These are phyloP conservation scores for Epichloe festucae DNA, from an alignment of 2,329 filamentous ascomycete species.

Conservation along the genomic window DNA sequence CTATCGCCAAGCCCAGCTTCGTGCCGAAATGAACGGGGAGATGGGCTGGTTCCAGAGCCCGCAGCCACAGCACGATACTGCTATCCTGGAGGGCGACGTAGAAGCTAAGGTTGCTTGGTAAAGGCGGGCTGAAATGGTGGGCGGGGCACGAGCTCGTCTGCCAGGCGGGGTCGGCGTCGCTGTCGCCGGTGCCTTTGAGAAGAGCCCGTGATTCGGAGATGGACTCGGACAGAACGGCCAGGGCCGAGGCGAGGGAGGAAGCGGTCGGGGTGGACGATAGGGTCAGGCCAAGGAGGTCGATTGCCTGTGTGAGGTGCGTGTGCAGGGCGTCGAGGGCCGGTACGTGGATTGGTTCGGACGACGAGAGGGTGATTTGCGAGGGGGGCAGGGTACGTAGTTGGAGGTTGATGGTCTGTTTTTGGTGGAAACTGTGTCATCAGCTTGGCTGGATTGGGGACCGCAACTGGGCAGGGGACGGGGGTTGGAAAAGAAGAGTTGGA, in stretches of 20 bases:
- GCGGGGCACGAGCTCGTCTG: conserved; percentile 29
- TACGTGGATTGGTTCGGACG: conserved; percentile 43
- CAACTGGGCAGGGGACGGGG: no score
- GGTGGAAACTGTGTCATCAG: no score
- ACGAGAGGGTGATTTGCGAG: conserved; percentile 35
- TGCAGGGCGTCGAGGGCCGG: conserved; percentile 59
- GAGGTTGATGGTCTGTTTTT: conserved; percentile 57
- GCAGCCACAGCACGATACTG: conserved; percentile 54
- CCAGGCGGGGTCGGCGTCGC: conserved; percentile 29
- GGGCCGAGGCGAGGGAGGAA: conserved; percentile 41
- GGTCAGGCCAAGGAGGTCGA: conserved; percentile 70
- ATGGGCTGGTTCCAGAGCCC: conserved; percentile 55
- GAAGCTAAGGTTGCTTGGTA: conserved; percentile 57
- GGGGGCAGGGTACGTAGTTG: conserved; percentile 56
- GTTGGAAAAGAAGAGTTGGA: background rate
- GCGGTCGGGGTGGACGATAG: conserved; percentile 41
- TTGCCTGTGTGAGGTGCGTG: conserved; percentile 65
- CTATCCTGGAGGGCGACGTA: conserved; percentile 58
- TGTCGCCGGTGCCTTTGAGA: conserved; percentile 38
- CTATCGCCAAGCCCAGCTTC: conserved; percentile 58
- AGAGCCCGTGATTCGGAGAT: conserved; percentile 39
- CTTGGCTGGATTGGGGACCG: no score
- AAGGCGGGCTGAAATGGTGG: conserved; percentile 28
- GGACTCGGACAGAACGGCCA: conserved; percentile 41
- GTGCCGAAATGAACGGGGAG: conserved; percentile 47